Evolutionary conservation across 345 rosid genomes (phyloP), one percentile per base, ranked within the genome.

Genomic region (Dipteronia dyeriana): DNA sequence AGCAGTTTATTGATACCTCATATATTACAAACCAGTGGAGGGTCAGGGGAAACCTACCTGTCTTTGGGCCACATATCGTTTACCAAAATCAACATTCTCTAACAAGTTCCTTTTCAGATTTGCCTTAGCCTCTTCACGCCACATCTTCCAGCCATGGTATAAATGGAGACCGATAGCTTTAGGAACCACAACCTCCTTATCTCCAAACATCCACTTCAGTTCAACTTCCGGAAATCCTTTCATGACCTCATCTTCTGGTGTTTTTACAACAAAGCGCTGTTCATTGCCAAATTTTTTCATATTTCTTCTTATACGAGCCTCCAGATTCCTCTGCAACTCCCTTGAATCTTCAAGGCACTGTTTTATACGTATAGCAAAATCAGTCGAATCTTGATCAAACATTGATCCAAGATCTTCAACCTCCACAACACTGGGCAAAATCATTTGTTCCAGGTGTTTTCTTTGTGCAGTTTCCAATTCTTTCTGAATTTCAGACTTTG

Each of bases 131-230:
- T 94, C 97, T 81, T 91, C 97, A 56, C 97, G 89, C 98, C 98
- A 94, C 77, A 83, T 90, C 85, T 92, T 94, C 98, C 98, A 94
- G 25, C 97, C 97, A 84, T 94, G 96, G 77, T 89, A 87, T 81
- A 94, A 82, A 83, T 88, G 94, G 66, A 86, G 85, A 73, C 88
- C 77, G 73, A 86, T 80, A 57, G 98, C 98, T 88, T 91, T 92
- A 26, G 97, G 97, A 84, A 91, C 92, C 80, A 94, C 88, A 75
- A 92, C 90, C 83, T 91, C 94, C 86, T 87, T 92, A 77, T 89
- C 88, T 83, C 96, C 97, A 79, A 94, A 94, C 93, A 90, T 91
- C 98, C 98, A 92, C 84, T 92, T 94, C 88, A 90, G 62, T 85
- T 94, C 93, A 78, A 86, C 86, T 79, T 89, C 97, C 39, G 98